These are phyloP conservation scores for Solanum tarijense DNA, from an alignment of 257 asterid genomes.

Conservation along the genomic window DNA sequence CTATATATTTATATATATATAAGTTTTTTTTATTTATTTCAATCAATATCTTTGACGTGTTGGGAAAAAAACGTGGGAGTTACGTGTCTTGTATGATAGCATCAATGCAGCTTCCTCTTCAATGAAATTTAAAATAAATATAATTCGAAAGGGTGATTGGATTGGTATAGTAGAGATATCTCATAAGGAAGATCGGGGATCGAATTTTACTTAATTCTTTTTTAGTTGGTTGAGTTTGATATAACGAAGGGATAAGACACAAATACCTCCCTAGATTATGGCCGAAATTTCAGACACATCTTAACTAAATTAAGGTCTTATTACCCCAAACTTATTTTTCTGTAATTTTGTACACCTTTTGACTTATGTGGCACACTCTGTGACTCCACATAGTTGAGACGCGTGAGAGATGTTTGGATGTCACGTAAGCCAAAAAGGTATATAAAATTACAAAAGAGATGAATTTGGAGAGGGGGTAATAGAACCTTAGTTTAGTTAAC, in stretches of 20 bases:
- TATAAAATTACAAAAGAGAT: no score
- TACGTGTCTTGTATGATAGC: background rate
- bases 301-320: no score
- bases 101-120: background rate
- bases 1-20: background rate
- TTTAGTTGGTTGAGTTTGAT: background rate
- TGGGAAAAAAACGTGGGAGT: background rate
- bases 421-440: no score
- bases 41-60: background rate
- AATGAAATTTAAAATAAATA: no score
- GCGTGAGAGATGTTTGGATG: background rate
- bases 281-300: fast-evolving
- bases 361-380: background rate
- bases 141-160: background rate
- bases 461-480: background rate
- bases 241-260: no score
- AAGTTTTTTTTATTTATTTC: no score
- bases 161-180: background rate
- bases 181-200: background rate
- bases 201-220: background rate
- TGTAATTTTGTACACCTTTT: background rate
- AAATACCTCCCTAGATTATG: background rate
- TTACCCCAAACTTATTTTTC: background rate
- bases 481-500: fast-evolving
- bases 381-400: background rate